phyloP scores from a whole-genome alignment of 2,329 filamentous ascomycete species.

The Diaporthe sp. region DNA sequence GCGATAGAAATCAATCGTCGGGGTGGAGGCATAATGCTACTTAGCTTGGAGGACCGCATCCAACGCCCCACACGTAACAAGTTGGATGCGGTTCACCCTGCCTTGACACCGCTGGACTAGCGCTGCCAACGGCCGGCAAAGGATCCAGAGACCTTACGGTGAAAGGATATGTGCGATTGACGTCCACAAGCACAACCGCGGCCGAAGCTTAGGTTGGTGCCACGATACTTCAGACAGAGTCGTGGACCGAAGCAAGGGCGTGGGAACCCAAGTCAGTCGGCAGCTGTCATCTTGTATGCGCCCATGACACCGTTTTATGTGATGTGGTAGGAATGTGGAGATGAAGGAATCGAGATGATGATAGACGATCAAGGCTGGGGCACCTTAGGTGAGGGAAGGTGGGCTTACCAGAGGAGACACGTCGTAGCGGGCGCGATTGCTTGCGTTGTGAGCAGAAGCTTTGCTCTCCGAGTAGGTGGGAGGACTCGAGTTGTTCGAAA shows the following conservation, averaged over 20 bases:
- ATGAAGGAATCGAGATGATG: background rate
- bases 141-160: background rate
- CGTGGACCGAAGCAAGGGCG: conserved; percentile 2
- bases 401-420: background rate
- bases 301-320: background rate
- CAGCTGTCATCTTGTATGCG: background rate
- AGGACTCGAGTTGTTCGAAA: background rate
- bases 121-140: background rate
- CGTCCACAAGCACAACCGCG: background rate
- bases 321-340: background rate
- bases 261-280: background rate
- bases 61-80: background rate
- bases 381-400: background rate
- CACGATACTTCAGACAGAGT: background rate
- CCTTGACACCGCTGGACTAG: background rate
- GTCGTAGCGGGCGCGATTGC: background rate
- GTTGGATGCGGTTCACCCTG: background rate
- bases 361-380: background rate
- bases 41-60: background rate
- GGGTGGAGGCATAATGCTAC: background rate
- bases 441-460: background rate
- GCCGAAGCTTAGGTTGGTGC: background rate
- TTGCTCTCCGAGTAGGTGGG: background rate
- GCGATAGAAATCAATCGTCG: background rate
- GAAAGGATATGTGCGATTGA: background rate